A percentile compares a stretch with the other conserved stretches of the same genome.
Conservation (phyloP, 192 early-diverging fungal genomes). For the Phycomyces nitens region DNA sequence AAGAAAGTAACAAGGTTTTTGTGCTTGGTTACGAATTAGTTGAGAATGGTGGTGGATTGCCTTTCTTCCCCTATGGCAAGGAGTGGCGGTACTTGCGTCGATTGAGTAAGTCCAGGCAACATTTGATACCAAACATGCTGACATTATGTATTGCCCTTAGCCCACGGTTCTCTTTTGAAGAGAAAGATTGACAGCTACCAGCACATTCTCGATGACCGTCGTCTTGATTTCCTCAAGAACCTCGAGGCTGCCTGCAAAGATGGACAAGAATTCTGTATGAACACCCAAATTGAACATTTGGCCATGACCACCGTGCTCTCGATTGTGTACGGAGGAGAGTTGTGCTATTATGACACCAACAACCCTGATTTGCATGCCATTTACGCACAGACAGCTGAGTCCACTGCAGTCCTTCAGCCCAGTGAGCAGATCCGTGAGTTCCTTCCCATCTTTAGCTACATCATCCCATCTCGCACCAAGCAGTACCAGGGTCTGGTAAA, state of each 20-base stretch:
- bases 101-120: conserved; percentile 8
- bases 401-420: conserved; percentile 10
- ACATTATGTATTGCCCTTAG: conserved; percentile 8
- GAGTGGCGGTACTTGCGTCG: conserved; percentile 19
- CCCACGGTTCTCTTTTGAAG: conserved; percentile 26
- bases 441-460: conserved; percentile 25
- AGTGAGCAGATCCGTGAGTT: conserved; percentile 26
- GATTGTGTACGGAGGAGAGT: conserved; percentile 27
- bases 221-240: conserved; percentile 3
- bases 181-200: conserved; percentile 33
- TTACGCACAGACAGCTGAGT: conserved; percentile 18
- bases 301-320: conserved; percentile 31
- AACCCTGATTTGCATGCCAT: conserved; percentile 25
- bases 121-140: neutral
- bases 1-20: neutral
- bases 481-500: neutral
- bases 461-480: conserved; percentile 1
- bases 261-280: neutral
- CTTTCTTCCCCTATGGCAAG: conserved; percentile 15
- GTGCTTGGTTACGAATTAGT: neutral
- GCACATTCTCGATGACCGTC: conserved; percentile 22
- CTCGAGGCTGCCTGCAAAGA: neutral
- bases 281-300: conserved; percentile 19
- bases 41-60: conserved; percentile 15
- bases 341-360: conserved; percentile 10